These are phyloP conservation scores for Agrocybe pediades DNA, from an alignment of 768 basidiomycete genomes.

Conservation along the genomic window DNA sequence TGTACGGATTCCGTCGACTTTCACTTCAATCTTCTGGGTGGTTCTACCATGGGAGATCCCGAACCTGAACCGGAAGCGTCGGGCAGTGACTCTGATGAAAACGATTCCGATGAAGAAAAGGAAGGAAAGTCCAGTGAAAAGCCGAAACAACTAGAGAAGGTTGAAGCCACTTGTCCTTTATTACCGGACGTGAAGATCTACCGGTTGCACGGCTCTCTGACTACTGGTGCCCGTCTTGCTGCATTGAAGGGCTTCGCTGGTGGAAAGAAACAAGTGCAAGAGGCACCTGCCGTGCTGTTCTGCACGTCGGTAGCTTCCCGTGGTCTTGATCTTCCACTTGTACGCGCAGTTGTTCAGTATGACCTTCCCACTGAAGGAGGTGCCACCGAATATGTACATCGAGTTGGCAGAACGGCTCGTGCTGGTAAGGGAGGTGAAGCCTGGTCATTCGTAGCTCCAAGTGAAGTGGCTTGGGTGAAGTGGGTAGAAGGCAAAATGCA, in stretches of 20 bases:
- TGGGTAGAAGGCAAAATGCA: slow-evolving; percentile 89
- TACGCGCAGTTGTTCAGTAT: slow-evolving; percentile 92
- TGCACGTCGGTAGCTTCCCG: slow-evolving; percentile 99
- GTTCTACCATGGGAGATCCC: slow-evolving; percentile 61
- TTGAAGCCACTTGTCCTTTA: slow-evolving; percentile 69
- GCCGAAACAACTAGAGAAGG: slow-evolving; percentile 34
- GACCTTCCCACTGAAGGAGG: slow-evolving; percentile 98
- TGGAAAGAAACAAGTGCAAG: slow-evolving; percentile 20
- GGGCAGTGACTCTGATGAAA: slow-evolving; percentile 27
- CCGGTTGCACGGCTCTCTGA: slow-evolving; percentile 91
- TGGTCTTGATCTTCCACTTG: slow-evolving; percentile 93
- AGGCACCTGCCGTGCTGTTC: slow-evolving; percentile 71
- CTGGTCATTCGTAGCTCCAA: slow-evolving; percentile 89
- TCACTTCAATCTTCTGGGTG: slow-evolving; percentile 85
- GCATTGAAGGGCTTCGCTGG: slow-evolving; percentile 84
- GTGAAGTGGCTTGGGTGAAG: slow-evolving; percentile 85
- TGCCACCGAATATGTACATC: slow-evolving; percentile 93
- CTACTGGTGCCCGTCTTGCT: slow-evolving; percentile 75
- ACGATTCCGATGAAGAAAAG: slow-evolving; percentile 29
- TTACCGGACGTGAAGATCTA: slow-evolving; percentile 83
- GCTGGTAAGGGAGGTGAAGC: slow-evolving; percentile 95
- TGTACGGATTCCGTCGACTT: slow-evolving; percentile 99
- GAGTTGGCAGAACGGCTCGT: slow-evolving; percentile 96
- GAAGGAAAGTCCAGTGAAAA: slow-evolving; percentile 17
- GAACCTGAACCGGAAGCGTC: slow-evolving; percentile 24